phyloP scores from a whole-genome alignment of 352 stramenopile species.

The Phytopythium litorale region DNA sequence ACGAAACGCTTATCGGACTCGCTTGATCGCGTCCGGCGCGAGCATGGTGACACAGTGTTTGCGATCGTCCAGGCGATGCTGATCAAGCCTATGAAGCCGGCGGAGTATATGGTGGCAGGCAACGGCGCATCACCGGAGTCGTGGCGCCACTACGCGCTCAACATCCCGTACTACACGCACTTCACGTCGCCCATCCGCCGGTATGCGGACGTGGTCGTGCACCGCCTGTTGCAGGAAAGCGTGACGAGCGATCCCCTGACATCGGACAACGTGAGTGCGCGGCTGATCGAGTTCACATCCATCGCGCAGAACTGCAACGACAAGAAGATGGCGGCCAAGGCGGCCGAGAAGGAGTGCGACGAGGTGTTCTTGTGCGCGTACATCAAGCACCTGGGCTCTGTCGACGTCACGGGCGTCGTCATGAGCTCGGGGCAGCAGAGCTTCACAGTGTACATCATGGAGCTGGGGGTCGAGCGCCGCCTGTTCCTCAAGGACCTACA shows the following conservation, averaged over 20 bases:
- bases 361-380: constrained; percentile 81
- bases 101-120: constrained; percentile 91
- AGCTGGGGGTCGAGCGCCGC: constrained; percentile 69
- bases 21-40: constrained; percentile 69
- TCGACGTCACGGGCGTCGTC: constrained; percentile 68
- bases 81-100: constrained; percentile 94
- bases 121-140: constrained; percentile 52
- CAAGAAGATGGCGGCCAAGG: constrained; percentile 83
- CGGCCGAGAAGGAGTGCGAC: constrained; percentile 73
- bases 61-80: constrained; percentile 91
- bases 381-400: constrained; percentile 51
- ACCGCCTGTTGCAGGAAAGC: constrained; percentile 62
- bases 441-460: constrained; percentile 75
- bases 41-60: constrained; percentile 75
- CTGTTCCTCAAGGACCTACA: constrained; percentile 48
- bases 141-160: constrained; percentile 96
- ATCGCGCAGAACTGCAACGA: constrained; percentile 80
- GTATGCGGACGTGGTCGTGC: constrained; percentile 88
- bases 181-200: constrained; percentile 97
- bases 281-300: constrained; percentile 36
- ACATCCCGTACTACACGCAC: constrained; percentile 98
- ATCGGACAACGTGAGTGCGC: constrained; percentile 13
- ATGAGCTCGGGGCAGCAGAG: constrained; percentile 68
- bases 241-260: constrained; percentile 6
- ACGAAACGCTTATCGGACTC: constrained; percentile 84